Evolutionary conservation across 2,329 filamentous ascomycete species (phyloP), one percentile per base, ranked within the genome.

Genomic region (Claviceps spartinae): DNA sequence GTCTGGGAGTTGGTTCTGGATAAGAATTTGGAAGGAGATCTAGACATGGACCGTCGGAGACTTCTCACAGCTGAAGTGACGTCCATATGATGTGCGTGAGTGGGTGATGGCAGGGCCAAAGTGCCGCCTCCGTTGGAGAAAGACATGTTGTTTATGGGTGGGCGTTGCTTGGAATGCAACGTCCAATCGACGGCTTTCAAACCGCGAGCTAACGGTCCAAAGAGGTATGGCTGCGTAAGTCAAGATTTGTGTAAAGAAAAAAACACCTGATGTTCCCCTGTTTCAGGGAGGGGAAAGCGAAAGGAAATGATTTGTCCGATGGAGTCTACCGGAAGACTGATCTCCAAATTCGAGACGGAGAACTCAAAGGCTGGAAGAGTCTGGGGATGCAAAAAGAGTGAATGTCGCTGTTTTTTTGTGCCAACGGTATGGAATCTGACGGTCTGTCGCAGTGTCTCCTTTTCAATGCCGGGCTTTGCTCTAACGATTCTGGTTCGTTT

Each of bases 21-120:
- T 38, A 94, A 72, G 52, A 93, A 91, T 67, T 93, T 95, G 36
- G 91, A 95, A 11, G 91, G 91, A n/a, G 91, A 96, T 61, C 89
- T 81, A 53, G 90, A 96, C 57, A 96, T 76, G 26, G 91, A 95
- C 60, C 88, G 86, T 58, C 90, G 80, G 54, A 96, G 75, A 61
- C 88, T 86, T 63, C 88, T 81, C 57, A 95, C 86, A 54, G 86
- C 84, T 49, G 86, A 82, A 55, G 86, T 84, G 57, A 88, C 82
- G 71, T 95, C 87, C 61, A 91, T 85, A 68, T 86, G 84, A 66
- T 88, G 86, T 55, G 82, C 81, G 62, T 87, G 83, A 47, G 86
- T 91, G 54, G 91, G 90, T 56, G 90, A 95, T 57, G 88, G 83
- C 61, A 95, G 76, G 63, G 93, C 88, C 61, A 95, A 76, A 54